phyloP scores from a whole-genome alignment of 176 grass and related monocot genomes.

The Oryza rufipogon region DNA sequence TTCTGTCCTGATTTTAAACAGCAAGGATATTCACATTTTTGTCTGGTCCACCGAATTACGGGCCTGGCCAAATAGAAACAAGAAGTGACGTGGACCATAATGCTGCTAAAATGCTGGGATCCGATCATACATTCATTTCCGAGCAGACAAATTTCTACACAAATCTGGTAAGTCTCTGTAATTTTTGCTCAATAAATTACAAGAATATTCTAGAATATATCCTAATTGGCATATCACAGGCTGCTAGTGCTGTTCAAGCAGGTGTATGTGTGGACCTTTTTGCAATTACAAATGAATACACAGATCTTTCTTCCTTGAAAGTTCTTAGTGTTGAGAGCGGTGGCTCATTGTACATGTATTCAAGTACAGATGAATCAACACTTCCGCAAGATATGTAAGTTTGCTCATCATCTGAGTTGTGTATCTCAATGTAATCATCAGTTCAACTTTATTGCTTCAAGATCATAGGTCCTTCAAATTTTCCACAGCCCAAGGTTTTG shows the following conservation, averaged over 20 bases:
- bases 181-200: conserved; percentile 28
- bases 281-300: conserved; percentile 93
- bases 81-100: conserved; percentile 64
- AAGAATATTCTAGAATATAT: conserved; percentile 50
- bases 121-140: conserved; percentile 57
- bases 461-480: not conserved
- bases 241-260: conserved; percentile 95
- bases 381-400: conserved; percentile 98
- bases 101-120: conserved; percentile 55
- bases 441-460: conserved; percentile 12
- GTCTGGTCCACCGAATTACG: conserved; percentile 94
- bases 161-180: conserved; percentile 72
- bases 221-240: conserved; percentile 79
- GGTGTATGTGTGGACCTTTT: conserved; percentile 97
- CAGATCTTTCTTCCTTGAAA: conserved; percentile 85
- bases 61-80: conserved; percentile 71
- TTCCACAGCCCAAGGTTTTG: conserved; percentile 3
- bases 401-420: conserved; percentile 8
- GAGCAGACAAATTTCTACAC: conserved; percentile 87
- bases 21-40: conserved; percentile 94
- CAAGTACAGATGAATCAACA: conserved; percentile 91
- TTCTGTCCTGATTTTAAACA: conserved; percentile 49
- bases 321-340: conserved; percentile 92
- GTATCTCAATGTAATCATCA: conserved; percentile 21
- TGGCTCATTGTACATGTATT: conserved; percentile 86